Base-by-base conservation (phyloP, 2,329 filamentous ascomycete species). In the Neofusicoccum cordaticola region DNA sequence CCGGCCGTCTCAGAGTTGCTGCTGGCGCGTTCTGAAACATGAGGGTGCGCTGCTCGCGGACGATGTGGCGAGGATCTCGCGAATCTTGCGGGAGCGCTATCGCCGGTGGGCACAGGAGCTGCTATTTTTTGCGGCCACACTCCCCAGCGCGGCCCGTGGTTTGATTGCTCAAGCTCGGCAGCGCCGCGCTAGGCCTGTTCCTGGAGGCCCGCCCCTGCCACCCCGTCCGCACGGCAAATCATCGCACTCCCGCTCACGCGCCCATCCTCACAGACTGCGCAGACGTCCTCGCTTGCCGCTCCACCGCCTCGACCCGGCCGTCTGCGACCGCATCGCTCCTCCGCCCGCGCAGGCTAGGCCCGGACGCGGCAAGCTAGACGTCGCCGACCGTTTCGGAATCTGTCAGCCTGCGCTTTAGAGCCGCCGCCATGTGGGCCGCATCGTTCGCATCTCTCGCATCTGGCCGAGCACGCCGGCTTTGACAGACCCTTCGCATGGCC, bases 171-270 rank as follows among this genome's bases (percentile, higher is more conserved):
- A 42, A 15, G 48, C 48, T 27, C 13, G 11, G 9, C 8, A 5
- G 17, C 17, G 8, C 27, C 2, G 56, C 42, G 56, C 56, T 60
- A 60, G 12, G 56, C 56, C 56, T 60, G 56, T 60, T 60, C 56
- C 56, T 60, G 53, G 13, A 39, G 22, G 2, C 4, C 19, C 19
- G 2, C 39, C 41, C 53, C 53, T 57, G 53, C 53, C 22, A 44
- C 17, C 27, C 27, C 37, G 22, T 12, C 19, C 48, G 9, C 4
- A 34, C 34, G 15, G 50, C 50, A 52, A 58, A 58, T 45, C 41
- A 35, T 45, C 53, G 41, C 52, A 8, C 34, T 15, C 50, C 17
- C 50, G 17, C 19, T 4, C 44, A 17, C 42, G 42, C 42, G 13
- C 42, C 7, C 45, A 17, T 48, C 45, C 27, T 31, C 27, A 31